phyloP scores from a whole-genome alignment of 352 stramenopile species.

The Globisporangium cylindrosporum region DNA sequence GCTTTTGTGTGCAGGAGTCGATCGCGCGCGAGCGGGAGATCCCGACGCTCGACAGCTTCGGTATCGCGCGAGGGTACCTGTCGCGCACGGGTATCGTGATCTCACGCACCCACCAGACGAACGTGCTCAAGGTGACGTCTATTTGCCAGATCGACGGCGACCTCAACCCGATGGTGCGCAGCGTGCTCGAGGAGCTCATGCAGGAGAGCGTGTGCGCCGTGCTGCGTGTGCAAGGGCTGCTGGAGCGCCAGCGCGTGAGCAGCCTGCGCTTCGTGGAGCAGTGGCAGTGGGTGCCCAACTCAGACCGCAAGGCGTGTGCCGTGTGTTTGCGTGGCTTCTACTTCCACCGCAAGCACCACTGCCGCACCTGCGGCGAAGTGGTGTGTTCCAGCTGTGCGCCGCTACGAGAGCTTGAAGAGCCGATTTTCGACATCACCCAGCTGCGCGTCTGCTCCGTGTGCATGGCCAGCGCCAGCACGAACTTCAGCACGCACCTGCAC shows the following conservation, averaged over 20 bases:
- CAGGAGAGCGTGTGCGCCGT: constrained; percentile 58
- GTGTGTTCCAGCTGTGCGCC: constrained; percentile 74
- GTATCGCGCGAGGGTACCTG: constrained; percentile 55
- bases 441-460: constrained; percentile 75
- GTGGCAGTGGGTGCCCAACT: constrained; percentile 70
- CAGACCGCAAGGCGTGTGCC: constrained; percentile 76
- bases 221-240: constrained; percentile 47
- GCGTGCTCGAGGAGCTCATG: constrained; percentile 62
- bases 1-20: constrained; percentile 78
- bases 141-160: constrained; percentile 72
- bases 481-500: constrained; percentile 14
- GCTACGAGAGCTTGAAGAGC: constrained; percentile 67
- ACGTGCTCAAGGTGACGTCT: constrained; percentile 65
- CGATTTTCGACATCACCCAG: constrained; percentile 49
- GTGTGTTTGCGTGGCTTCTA: constrained; percentile 79
- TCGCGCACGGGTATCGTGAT: constrained; percentile 69
- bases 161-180: constrained; percentile 27
- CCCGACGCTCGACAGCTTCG: constrained; percentile 58
- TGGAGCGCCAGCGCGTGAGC: constrained; percentile 74
- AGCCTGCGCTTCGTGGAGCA: constrained; percentile 71
- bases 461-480: constrained; percentile 36
- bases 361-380: constrained; percentile 70
- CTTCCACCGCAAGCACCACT: constrained; percentile 79
- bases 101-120: constrained; percentile 67
- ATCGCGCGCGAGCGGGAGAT: constrained; percentile 62